A percentile compares a stretch with the other conserved stretches of the same genome.
phyloP scores from a whole-genome alignment of 2,329 filamentous ascomycete species.

The Nannizziopsis arthrosporioides region DNA sequence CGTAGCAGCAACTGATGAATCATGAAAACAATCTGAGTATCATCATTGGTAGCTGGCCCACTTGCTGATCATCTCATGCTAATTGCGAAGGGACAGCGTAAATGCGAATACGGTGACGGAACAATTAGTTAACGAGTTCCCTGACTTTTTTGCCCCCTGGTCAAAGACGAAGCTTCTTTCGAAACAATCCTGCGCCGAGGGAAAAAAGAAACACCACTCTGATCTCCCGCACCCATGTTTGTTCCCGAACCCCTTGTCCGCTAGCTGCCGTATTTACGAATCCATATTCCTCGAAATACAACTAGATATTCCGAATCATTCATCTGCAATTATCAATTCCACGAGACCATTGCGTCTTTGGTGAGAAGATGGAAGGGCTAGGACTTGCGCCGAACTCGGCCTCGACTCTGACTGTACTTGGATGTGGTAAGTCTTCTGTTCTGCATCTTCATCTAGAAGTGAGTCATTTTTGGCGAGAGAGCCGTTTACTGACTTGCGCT shows the following conservation, averaged over 20 bases:
- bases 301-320: too few relatives aligned
- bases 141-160: background rate
- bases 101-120: background rate
- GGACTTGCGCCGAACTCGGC: slow-evolving; percentile 14
- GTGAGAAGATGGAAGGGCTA: slow-evolving; percentile 25
- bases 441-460: too few relatives aligned
- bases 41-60: background rate
- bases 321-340: background rate
- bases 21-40: background rate
- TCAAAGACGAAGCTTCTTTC: background rate
- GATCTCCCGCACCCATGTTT: slow-evolving; percentile 4
- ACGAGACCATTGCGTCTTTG: slow-evolving; percentile 5
- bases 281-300: too few relatives aligned
- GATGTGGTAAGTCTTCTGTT: slow-evolving; percentile 49
- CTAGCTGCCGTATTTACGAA: too few relatives aligned
- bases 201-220: slow-evolving; percentile 7
- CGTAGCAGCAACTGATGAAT: slow-evolving; percentile 30
- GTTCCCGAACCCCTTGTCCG: background rate
- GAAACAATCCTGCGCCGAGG: background rate
- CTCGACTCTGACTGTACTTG: slow-evolving; percentile 65
- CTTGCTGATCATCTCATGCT: background rate
- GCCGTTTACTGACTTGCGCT: slow-evolving; percentile 1
- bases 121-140: background rate
- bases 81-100: background rate
- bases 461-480: background rate